A percentile compares a stretch with the other conserved stretches of the same genome.
Evolutionary conservation across 2,329 filamentous ascomycete species (phyloP).

Genomic region (Drechslera avenae): DNA sequence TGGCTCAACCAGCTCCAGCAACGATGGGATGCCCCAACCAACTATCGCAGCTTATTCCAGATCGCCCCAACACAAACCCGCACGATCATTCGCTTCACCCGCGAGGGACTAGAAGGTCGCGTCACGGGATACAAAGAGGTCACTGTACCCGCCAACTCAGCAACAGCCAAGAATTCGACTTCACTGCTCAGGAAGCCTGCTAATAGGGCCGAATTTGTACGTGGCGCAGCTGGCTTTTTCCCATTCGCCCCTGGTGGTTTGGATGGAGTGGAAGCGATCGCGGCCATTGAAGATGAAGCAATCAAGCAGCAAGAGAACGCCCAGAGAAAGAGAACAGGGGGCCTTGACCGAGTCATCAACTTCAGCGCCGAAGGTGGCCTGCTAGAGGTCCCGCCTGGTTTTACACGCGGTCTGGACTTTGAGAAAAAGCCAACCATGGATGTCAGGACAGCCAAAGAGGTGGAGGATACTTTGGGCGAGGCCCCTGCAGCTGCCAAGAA

Average conservation of each 20-base stretch:
- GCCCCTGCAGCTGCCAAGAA: conserved; percentile 45
- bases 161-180: conserved; percentile 93
- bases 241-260: conserved; percentile 91
- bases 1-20: conserved; percentile 92
- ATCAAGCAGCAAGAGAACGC: conserved; percentile 57
- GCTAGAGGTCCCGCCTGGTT: conserved; percentile 80
- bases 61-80: conserved; percentile 90
- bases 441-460: conserved; percentile 68
- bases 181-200: conserved; percentile 86
- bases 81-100: conserved; percentile 89
- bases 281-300: conserved; percentile 79
- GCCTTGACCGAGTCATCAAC: conserved; percentile 84
- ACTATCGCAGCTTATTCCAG: conserved; percentile 83
- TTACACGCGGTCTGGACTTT: conserved; percentile 78
- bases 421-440: conserved; percentile 63
- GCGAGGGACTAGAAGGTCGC: conserved; percentile 88
- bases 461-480: conserved; percentile 67
- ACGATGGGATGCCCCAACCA: conserved; percentile 80
- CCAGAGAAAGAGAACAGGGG: conserved; percentile 51
- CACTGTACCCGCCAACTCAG: conserved; percentile 85
- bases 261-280: conserved; percentile 83
- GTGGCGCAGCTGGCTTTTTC: conserved; percentile 90
- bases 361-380: conserved; percentile 78
- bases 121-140: conserved; percentile 95
- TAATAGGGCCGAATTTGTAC: conserved; percentile 84